Conservation (phyloP, 257 asterid species). For the Solanum pimpinellifolium region DNA sequence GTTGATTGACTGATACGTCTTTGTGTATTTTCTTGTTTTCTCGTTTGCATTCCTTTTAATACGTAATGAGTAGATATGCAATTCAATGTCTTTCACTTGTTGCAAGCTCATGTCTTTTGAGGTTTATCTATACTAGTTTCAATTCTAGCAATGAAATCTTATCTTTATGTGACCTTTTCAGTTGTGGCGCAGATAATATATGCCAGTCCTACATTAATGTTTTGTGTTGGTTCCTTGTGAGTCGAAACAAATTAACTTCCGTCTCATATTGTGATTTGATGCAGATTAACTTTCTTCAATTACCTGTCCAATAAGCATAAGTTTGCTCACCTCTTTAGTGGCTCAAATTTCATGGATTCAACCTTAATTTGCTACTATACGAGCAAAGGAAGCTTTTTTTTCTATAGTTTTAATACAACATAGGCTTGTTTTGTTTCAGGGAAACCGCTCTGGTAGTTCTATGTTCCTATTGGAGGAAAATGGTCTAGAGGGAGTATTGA, state of each 20-base stretch:
- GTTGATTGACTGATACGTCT: neutral
- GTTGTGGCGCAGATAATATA: neutral
- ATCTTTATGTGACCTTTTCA: neutral
- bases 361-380: neutral
- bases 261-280: neutral
- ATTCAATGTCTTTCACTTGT: neutral
- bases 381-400: neutral
- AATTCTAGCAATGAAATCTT: neutral
- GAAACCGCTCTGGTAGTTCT: neutral
- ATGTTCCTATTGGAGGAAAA: neutral
- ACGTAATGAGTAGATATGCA: neutral
- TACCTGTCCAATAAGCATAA: neutral
- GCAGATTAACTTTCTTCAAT: neutral
- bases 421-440: neutral
- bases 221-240: neutral
- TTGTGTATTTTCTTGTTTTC: neutral
- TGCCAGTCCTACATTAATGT: neutral
- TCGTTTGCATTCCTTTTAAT: neutral
- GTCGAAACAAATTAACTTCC: neutral
- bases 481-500: neutral
- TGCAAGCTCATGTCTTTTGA: neutral
- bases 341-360: neutral
- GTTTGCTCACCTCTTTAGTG: neutral
- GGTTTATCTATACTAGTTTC: neutral
- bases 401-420: too few species aligned